A percentile compares a stretch with the other conserved stretches of the same genome.
phyloP scores from a whole-genome alignment of 305 asterid species.

The Solanum hybrid region DNA sequence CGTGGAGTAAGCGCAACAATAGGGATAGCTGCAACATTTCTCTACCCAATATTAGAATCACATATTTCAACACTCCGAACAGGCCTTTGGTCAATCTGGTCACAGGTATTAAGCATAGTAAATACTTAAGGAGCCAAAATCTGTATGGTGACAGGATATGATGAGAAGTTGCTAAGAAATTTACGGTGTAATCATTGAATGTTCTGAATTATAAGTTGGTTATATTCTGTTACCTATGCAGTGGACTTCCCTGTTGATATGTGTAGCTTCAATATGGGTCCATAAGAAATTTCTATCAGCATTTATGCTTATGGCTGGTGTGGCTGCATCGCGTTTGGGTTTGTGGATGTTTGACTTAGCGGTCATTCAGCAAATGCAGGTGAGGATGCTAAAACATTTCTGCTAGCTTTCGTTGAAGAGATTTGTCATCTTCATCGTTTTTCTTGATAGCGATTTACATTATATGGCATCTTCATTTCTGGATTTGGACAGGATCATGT shows the following conservation, averaged over 20 bases:
- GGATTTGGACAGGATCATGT: conserved; percentile 48
- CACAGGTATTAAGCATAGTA: conserved; percentile 44
- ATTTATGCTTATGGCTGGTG: conserved; percentile 71
- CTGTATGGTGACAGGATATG: background rate
- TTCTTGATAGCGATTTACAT: background rate
- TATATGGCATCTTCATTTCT: background rate
- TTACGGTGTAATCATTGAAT: background rate
- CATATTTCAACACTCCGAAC: conserved; percentile 57
- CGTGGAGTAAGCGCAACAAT: conserved; percentile 70
- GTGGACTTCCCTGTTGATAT: conserved; percentile 73
- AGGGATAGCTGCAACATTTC: conserved; percentile 77
- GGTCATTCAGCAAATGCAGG: conserved; percentile 97
- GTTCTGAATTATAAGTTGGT: background rate
- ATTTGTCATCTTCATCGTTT: background rate
- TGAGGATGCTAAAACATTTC: background rate
- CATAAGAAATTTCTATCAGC: conserved; percentile 36
- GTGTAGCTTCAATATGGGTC: conserved; percentile 55
- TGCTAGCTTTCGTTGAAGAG: background rate
- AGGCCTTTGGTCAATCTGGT: conserved; percentile 94
- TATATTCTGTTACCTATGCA: conserved; percentile 18
- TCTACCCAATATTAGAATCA: conserved; percentile 57
- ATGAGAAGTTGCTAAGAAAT: background rate
- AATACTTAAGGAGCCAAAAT: background rate
- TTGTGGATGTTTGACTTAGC: conserved; percentile 94
- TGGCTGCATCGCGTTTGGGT: conserved; percentile 80